Evolutionary conservation across 2,329 filamentous ascomycete genomes (phyloP).

Genomic region (Nothopassalora personata): DNA sequence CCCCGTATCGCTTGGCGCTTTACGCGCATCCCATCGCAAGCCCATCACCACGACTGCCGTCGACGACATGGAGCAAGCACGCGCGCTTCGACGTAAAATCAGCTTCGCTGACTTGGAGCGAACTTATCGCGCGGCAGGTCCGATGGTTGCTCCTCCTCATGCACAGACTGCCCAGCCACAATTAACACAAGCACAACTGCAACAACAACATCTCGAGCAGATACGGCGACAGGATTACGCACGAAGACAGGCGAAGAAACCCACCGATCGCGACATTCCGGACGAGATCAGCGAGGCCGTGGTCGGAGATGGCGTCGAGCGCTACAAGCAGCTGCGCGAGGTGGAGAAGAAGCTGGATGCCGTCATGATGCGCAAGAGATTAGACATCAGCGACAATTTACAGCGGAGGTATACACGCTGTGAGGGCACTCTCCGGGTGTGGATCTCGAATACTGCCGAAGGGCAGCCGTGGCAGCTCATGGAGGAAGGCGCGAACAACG

Average conservation of each 20-base stretch:
- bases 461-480: slow-evolving; percentile 87
- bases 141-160: slow-evolving; percentile 34
- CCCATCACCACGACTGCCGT: not conserved
- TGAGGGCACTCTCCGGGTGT: slow-evolving; percentile 80
- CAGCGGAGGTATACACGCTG: slow-evolving; percentile 51
- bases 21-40: not conserved
- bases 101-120: slow-evolving; percentile 44
- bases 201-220: slow-evolving; percentile 42
- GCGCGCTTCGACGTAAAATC: slow-evolving; percentile 38
- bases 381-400: slow-evolving; percentile 80
- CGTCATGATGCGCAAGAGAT: slow-evolving; percentile 85
- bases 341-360: slow-evolving; percentile 85
- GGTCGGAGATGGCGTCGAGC: slow-evolving; percentile 72
- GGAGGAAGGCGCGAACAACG: slow-evolving; percentile 43
- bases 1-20: not conserved
- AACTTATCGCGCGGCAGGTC: slow-evolving; percentile 43
- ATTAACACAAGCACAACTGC: slow-evolving; percentile 47
- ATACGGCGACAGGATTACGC: slow-evolving; percentile 48
- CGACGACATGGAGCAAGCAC: slow-evolving; percentile 18
- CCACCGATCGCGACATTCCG: slow-evolving; percentile 90
- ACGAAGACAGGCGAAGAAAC: slow-evolving; percentile 78
- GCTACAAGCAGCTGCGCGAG: slow-evolving; percentile 79
- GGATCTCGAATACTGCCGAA: slow-evolving; percentile 91
- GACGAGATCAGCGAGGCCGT: slow-evolving; percentile 74
- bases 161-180: slow-evolving; percentile 32